A percentile compares a stretch with the other conserved stretches of the same genome.
phyloP scores from a whole-genome alignment of 768 basidiomycete species.

The Lyophyllum semitale region DNA sequence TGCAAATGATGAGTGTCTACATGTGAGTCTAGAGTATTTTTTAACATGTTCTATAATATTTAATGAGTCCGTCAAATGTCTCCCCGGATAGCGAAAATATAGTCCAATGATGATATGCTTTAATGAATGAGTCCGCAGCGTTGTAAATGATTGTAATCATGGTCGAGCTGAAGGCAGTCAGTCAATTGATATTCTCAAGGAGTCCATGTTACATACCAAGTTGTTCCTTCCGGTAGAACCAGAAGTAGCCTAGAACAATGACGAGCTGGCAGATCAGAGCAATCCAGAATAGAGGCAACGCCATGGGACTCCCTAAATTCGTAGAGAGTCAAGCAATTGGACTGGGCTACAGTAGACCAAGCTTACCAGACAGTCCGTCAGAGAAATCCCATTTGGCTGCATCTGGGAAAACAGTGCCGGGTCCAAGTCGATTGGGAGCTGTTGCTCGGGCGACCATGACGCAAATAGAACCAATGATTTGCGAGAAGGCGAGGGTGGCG shows the following conservation, averaged over 20 bases:
- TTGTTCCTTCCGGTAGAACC: slow-evolving; percentile 97
- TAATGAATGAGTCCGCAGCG: slow-evolving; percentile 10
- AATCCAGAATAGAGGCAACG: slow-evolving; percentile 85
- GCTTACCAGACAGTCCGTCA: slow-evolving; percentile 59
- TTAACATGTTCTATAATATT: background rate
- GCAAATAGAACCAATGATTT: slow-evolving; percentile 85
- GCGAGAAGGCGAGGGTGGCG: slow-evolving; percentile 88
- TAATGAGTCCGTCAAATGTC: slow-evolving; percentile 13
- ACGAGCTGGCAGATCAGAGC: slow-evolving; percentile 78
- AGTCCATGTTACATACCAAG: slow-evolving; percentile 55
- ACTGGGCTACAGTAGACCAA: slow-evolving; percentile 1
- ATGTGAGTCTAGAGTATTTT: background rate
- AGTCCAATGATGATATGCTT: slow-evolving; percentile 11
- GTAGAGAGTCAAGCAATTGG: background rate
- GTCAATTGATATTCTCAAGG: background rate
- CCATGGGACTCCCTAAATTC: slow-evolving; percentile 73
- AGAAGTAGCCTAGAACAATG: slow-evolving; percentile 91
- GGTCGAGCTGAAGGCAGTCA: slow-evolving; percentile 33
- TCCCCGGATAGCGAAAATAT: slow-evolving; percentile 5
- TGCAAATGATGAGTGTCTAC: background rate
- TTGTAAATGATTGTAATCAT: slow-evolving; percentile 24
- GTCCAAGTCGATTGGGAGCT: slow-evolving; percentile 87
- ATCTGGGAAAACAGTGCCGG: slow-evolving; percentile 89
- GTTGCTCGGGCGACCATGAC: slow-evolving; percentile 94
- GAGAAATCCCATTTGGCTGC: slow-evolving; percentile 88